Percentiles rank a stretch among this genome's conserved stretches.
These are phyloP conservation scores for Orbilia blumenaviensis DNA, from an alignment of 2,329 filamentous ascomycete species.

Conservation along the genomic window DNA sequence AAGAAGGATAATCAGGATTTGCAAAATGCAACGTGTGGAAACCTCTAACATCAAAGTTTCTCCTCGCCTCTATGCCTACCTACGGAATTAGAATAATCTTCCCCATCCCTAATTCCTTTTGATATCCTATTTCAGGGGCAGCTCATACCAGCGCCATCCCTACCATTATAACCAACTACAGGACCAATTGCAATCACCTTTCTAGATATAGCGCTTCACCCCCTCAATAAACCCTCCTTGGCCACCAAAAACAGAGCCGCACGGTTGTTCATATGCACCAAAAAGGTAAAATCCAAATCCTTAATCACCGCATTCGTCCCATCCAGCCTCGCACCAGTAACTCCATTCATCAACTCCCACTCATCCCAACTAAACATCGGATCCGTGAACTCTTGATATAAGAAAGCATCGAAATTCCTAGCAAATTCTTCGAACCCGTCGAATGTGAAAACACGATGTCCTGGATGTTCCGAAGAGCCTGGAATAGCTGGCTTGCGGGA, in stretches of 20 bases:
- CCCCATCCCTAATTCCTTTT: too few relatives aligned
- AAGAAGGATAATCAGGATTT: too few relatives aligned
- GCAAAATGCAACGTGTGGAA: too few relatives aligned
- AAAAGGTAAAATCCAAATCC: conserved; percentile 43
- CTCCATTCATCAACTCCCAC: conserved; percentile 47
- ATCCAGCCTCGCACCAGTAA: conserved; percentile 7
- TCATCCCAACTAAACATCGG: conserved; percentile 31
- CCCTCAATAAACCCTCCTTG: background rate
- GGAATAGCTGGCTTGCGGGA: conserved; percentile 32
- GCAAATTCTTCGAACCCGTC: conserved; percentile 35
- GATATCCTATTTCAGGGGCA: too few relatives aligned
- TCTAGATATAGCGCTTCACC: background rate
- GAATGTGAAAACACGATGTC: conserved; percentile 27
- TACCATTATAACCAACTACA: too few relatives aligned
- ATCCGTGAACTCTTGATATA: conserved; percentile 31
- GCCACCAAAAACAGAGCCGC: conserved; percentile 43
- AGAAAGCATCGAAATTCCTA: conserved; percentile 23
- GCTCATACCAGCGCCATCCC: too few relatives aligned
- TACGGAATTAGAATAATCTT: too few relatives aligned
- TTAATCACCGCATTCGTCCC: conserved; percentile 9
- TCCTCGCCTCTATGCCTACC: too few relatives aligned
- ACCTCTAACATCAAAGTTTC: too few relatives aligned
- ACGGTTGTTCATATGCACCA: conserved; percentile 19
- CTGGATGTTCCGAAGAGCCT: conserved; percentile 19
- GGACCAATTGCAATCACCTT: too few relatives aligned